Evolutionary conservation across 441 rosid genomes (phyloP), one percentile per base, ranked within the genome.

Genomic region (Pelargonium fulgidum): DNA sequence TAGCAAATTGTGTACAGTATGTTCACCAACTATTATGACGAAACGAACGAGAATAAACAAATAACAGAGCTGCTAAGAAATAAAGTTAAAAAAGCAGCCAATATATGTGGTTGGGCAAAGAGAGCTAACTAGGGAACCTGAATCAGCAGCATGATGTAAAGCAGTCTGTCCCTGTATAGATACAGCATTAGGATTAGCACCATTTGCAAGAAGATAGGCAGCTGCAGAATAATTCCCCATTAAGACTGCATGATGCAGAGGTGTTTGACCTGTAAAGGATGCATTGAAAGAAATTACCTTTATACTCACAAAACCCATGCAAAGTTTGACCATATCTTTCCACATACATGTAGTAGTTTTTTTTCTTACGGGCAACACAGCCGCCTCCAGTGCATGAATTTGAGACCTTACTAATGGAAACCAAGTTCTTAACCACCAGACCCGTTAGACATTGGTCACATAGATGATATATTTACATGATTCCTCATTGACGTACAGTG

Each of bases 141-240:
- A 4, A 2, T 63, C 13, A 0, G 36, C 72, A 63, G 72, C 69
- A 64, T 0, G 64, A 24, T 68, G 77, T 26, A 73, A 17, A 22
- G 72, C 47, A 52, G 72, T 73, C 10, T 6, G 33, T 0, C 65
- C 48, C 7, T 6, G 1, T 9, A 45, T 16, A 11, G 16, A 20
- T 22, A 58, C 44, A 3, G 65, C 72, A 73, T 64, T 68, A 54
- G 68, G 68, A 14, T 73, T 56, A 62, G 69, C 72, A 64, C 77
- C 72, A 16, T 68, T 68, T 26, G 68, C 72, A 39, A 68, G 65
- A 73, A 73, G 72, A 68, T 68, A 68, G 39, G 54, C 72, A 17
- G 62, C 61, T 2, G 62, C 54, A 2, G 11, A 16, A 58, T 19
- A 42, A 10, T 42, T 69, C 19, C 54, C 41, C 42, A 5, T 47